Evolutionary conservation across 78 protist species (phyloP).

Genomic region (Protostelium mycophagum): DNA sequence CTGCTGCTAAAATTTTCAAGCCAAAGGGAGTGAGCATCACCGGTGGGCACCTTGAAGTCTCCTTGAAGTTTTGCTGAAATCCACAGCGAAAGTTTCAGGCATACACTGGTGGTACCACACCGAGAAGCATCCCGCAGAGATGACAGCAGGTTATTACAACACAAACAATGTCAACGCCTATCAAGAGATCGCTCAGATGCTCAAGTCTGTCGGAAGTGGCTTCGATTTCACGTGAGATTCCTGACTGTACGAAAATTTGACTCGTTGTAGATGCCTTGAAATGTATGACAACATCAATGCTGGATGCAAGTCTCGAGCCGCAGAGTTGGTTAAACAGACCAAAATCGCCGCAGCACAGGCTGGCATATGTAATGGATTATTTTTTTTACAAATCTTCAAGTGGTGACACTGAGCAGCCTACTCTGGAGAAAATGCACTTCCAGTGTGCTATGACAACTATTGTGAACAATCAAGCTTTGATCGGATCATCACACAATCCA

Average conservation of each 20-base stretch:
- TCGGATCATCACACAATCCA: background rate
- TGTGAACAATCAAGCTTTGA: background rate
- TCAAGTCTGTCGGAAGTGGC: constrained; percentile 20
- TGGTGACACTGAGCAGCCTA: constrained; percentile 3
- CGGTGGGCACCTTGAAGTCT: background rate
- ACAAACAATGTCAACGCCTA: constrained; percentile 61
- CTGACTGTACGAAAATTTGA: background rate
- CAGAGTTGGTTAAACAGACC: constrained; percentile 48
- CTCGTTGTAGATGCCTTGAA: constrained; percentile 46
- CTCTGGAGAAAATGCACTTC: constrained; percentile 61
- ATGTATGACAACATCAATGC: constrained; percentile 28
- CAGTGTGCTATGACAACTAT: background rate
- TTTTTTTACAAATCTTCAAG: constrained; percentile 3
- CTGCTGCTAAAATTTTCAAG: constrained; percentile 23
- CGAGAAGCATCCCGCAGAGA: constrained; percentile 81
- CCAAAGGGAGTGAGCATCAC: constrained; percentile 36
- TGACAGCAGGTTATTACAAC: constrained; percentile 84
- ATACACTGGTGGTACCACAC: constrained; percentile 87
- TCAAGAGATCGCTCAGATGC: constrained; percentile 48
- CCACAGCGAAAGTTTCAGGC: constrained; percentile 83
- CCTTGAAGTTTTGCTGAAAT: too few species aligned
- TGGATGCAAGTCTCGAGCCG: constrained; percentile 48
- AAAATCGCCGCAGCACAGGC: constrained; percentile 14
- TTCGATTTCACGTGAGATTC: constrained; percentile 78
- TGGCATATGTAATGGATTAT: constrained; percentile 25